Percentiles rank a stretch among this genome's conserved stretches.
Conservation (phyloP, 805 yeast genomes). For the Yarrowia osloensis region DNA sequence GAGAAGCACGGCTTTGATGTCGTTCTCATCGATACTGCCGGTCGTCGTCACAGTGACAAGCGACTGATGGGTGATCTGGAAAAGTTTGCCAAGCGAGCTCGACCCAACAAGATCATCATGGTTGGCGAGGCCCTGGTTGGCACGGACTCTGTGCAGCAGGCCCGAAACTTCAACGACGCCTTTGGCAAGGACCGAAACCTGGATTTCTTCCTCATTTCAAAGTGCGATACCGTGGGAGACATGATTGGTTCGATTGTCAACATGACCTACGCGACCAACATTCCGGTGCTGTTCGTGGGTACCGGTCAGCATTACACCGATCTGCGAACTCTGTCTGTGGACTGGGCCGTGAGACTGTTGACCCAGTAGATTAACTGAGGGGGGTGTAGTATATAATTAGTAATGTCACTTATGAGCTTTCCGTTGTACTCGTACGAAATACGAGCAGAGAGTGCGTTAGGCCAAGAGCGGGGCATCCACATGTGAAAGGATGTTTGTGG, state of each 20-base stretch:
- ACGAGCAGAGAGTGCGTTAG: background rate
- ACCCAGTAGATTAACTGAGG: slow-evolving; percentile 50
- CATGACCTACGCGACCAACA: slow-evolving; percentile 94
- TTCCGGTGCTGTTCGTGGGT: slow-evolving; percentile 93
- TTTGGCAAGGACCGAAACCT: slow-evolving; percentile 80
- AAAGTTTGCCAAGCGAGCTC: slow-evolving; percentile 91
- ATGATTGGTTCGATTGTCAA: slow-evolving; percentile 95
- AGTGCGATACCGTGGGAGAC: slow-evolving; percentile 97
- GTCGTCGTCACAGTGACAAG: slow-evolving; percentile 93
- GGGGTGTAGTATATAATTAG: background rate
- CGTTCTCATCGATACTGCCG: slow-evolving; percentile 94
- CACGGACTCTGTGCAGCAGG: slow-evolving; percentile 95
- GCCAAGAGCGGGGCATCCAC: background rate
- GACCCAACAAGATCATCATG: slow-evolving; percentile 96
- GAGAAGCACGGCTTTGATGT: slow-evolving; percentile 70
- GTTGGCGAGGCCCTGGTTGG: slow-evolving; percentile 98
- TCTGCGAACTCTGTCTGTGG: slow-evolving; percentile 82
- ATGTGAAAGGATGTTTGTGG: background rate
- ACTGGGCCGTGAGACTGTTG: slow-evolving; percentile 85
- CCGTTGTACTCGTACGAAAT: background rate
- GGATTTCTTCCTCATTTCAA: slow-evolving; percentile 89
- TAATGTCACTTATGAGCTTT: background rate
- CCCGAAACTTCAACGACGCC: slow-evolving; percentile 87
- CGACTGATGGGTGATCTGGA: slow-evolving; percentile 93
- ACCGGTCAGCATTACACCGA: slow-evolving; percentile 97